phyloP scores from a whole-genome alignment of 108 stramenopile genomes.

The Hondaea fermentalgiana region DNA sequence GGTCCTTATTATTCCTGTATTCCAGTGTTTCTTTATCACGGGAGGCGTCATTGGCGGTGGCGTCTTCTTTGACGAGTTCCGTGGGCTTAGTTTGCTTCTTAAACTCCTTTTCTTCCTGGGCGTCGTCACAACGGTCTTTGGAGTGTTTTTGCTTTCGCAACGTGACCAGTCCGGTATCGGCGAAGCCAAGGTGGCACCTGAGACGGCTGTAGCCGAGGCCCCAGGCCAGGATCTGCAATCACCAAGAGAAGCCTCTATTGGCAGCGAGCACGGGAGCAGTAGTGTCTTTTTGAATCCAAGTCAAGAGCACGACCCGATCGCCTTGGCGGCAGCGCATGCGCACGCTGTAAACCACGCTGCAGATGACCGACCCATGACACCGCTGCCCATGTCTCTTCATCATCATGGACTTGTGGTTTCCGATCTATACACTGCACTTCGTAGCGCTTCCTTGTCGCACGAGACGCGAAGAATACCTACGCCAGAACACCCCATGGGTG shows the following conservation, averaged over 20 bases:
- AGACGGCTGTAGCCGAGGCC: not conserved
- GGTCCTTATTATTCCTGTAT: constrained; percentile 25
- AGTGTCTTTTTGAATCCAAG: too few species aligned
- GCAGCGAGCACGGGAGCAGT: too few species aligned
- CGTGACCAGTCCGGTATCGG: not conserved
- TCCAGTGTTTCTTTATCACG: constrained; percentile 25
- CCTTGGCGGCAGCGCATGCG: not conserved
- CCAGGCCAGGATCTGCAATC: too few species aligned
- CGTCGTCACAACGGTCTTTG: not conserved
- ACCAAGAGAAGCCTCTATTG: too few species aligned
- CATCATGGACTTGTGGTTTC: not conserved
- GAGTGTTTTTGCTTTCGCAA: not conserved
- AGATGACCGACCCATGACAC: not conserved
- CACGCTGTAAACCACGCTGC: not conserved
- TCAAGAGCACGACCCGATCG: not conserved
- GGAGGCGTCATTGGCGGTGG: constrained; percentile 18
- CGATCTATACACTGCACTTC: not conserved
- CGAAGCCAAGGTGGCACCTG: not conserved
- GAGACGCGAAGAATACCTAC: not conserved
- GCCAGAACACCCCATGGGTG: not conserved
- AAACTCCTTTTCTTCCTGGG: not conserved
- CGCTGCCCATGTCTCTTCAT: not conserved
- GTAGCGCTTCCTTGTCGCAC: not conserved
- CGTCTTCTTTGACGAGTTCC: constrained; percentile 21
- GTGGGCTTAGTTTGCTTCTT: not conserved